These are phyloP conservation scores for Fallopia convolvulus DNA, from an alignment of 148 eudicot genomes.

Conservation along the genomic window DNA sequence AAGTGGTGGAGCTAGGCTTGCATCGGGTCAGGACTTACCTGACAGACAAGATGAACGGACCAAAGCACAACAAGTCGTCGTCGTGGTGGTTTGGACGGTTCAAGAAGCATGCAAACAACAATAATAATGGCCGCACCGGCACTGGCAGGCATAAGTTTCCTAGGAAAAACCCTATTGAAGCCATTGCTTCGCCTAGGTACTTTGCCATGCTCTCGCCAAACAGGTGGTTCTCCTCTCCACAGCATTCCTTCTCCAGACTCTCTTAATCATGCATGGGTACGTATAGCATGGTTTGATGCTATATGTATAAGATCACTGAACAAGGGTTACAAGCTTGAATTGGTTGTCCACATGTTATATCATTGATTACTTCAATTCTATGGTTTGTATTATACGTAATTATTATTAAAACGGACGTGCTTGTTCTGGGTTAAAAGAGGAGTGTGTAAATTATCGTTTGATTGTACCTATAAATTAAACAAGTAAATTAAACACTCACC, in stretches of 20 bases:
- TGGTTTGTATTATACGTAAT: too few relatives aligned
- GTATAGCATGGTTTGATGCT: too few relatives aligned
- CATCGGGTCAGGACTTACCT: slow-evolving; percentile 44
- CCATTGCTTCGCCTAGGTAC: slow-evolving; percentile 52
- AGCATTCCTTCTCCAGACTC: neutral
- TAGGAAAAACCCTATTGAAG: slow-evolving; percentile 32
- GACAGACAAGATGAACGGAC: slow-evolving; percentile 50
- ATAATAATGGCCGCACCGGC: slow-evolving; percentile 1
- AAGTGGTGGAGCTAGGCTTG: slow-evolving; percentile 54
- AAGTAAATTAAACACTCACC: too few relatives aligned
- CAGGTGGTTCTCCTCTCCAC: slow-evolving; percentile 36
- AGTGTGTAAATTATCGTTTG: too few relatives aligned
- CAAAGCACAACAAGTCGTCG: slow-evolving; percentile 25
- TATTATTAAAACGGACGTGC: too few relatives aligned
- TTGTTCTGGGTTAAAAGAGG: too few relatives aligned
- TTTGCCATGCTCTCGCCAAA: slow-evolving; percentile 50
- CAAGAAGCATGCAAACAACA: slow-evolving; percentile 29
- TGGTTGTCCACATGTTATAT: too few relatives aligned
- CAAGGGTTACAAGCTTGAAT: too few relatives aligned
- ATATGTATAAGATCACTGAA: too few relatives aligned
- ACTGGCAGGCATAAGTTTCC: slow-evolving; percentile 7
- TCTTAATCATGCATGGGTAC: neutral
- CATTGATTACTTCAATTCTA: too few relatives aligned
- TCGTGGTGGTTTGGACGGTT: slow-evolving; percentile 57
- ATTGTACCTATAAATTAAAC: too few relatives aligned